Percentiles rank a stretch among this genome's conserved stretches.
Conservation (phyloP, 78 protist species). For the Planoprotostelium fungivorum region DNA sequence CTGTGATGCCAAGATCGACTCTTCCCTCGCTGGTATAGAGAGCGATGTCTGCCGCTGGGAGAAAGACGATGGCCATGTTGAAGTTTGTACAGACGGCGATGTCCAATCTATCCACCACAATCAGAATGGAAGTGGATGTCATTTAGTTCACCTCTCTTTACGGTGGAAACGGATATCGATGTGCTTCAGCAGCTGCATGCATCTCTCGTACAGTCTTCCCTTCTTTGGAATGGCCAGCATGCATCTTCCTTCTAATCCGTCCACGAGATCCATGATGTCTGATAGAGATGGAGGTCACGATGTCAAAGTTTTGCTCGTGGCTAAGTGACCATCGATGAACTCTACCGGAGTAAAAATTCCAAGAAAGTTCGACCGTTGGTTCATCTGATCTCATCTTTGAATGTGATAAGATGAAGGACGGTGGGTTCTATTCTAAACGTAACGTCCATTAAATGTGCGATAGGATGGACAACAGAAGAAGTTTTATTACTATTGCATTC, state of each 20-base stretch:
- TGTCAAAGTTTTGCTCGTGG: too few species aligned
- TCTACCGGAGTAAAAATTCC: too few species aligned
- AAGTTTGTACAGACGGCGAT: conserved; percentile 44
- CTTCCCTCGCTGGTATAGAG: conserved; percentile 46
- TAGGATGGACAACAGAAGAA: background rate
- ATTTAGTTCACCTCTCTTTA: background rate
- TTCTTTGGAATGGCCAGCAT: conserved; percentile 58
- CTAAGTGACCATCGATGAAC: too few species aligned
- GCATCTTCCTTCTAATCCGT: background rate
- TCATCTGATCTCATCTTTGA: too few species aligned
- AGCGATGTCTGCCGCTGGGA: conserved; percentile 76
- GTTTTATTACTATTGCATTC: background rate
- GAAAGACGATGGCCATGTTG: conserved; percentile 57
- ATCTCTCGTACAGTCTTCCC: conserved; percentile 46
- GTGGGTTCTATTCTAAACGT: too few species aligned
- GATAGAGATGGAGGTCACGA: too few species aligned
- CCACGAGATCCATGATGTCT: background rate
- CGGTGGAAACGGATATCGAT: background rate
- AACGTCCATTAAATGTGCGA: too few species aligned
- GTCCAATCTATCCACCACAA: conserved; percentile 31
- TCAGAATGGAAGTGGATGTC: background rate
- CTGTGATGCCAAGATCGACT: conserved; percentile 74
- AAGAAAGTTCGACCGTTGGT: too few species aligned
- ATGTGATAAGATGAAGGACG: too few species aligned
- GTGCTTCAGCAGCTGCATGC: conserved; percentile 5